Percentiles rank a stretch among this genome's conserved stretches.
Conservation (phyloP, 345 rosid species). For the Passiflora organensis region DNA sequence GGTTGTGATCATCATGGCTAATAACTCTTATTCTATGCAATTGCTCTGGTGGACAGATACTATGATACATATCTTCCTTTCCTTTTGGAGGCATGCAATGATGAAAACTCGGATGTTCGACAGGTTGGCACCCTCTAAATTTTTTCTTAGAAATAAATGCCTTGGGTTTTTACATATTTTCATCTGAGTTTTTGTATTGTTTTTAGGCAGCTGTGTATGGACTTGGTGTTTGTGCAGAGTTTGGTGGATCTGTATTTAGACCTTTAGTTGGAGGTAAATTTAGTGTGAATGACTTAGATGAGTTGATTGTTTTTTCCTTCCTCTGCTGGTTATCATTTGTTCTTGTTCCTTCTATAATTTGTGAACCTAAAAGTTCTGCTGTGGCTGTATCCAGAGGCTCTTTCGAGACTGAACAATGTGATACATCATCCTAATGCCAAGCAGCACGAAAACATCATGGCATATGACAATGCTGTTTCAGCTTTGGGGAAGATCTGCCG, state of each 20-base stretch:
- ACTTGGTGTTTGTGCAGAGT: conserved; percentile 99
- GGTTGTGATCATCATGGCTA: conserved; percentile 14
- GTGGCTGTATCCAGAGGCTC: conserved; percentile 64
- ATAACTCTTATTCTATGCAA: conserved; percentile 8
- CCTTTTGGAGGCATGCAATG: conserved; percentile 96
- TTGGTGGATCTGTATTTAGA: conserved; percentile 81
- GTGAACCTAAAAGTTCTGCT: conserved; percentile 19
- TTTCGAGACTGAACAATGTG: conserved; percentile 89
- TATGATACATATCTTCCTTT: conserved; percentile 96
- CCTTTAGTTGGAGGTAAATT: conserved; percentile 94
- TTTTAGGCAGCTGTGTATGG: conserved; percentile 98
- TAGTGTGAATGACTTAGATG: conserved; percentile 5
- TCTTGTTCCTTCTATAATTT: no score
- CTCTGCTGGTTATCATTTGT: no score
- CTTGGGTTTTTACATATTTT: background rate
- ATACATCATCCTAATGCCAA: conserved; percentile 70
- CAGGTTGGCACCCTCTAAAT: conserved; percentile 44
- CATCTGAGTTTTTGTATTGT: conserved; percentile 13
- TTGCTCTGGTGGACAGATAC: conserved; percentile 50
- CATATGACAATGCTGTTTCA: conserved; percentile 98
- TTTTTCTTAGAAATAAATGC: conserved; percentile 8
- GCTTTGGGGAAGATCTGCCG: conserved; percentile 96
- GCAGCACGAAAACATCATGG: conserved; percentile 87
- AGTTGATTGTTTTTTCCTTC: background rate
- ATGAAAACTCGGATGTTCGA: conserved; percentile 87